Evolutionary conservation across 345 rosid genomes (phyloP).

Genomic region (Acer negundo): DNA sequence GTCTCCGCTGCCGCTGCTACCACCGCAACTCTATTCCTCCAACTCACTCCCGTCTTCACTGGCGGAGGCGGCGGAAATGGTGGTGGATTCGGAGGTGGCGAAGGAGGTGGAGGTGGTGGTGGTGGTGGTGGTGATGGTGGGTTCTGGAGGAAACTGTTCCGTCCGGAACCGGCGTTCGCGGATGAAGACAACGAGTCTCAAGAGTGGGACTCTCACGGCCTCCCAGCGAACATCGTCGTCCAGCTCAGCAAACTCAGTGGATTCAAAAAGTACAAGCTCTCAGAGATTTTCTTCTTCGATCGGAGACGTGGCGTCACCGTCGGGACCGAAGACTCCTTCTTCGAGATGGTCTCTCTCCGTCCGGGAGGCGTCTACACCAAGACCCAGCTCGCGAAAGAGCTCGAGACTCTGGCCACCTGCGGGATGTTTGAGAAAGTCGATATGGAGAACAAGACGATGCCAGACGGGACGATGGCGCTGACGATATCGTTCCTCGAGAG

Average conservation of each 20-base stretch:
- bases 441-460: slow-evolving; percentile 78
- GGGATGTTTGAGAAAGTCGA: slow-evolving; percentile 99
- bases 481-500: slow-evolving; percentile 80
- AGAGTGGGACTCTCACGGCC: slow-evolving; percentile 91
- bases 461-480: slow-evolving; percentile 72
- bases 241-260: slow-evolving; percentile 87
- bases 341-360: slow-evolving; percentile 91
- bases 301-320: slow-evolving; percentile 56
- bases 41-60: slow-evolving; percentile 36
- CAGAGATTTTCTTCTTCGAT: slow-evolving; percentile 84
- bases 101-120: slow-evolving; percentile 42
- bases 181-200: slow-evolving; percentile 59
- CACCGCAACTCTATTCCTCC: slow-evolving; percentile 44
- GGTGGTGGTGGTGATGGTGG: slow-evolving; percentile 41
- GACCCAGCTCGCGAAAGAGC: slow-evolving; percentile 81
- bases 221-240: slow-evolving; percentile 82
- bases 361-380: slow-evolving; percentile 88
- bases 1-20: slow-evolving; percentile 37
- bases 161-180: slow-evolving; percentile 63
- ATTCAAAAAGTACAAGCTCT: slow-evolving; percentile 77
- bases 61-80: slow-evolving; percentile 29
- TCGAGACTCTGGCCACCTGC: slow-evolving; percentile 82
- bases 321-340: slow-evolving; percentile 88
- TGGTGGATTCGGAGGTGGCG: slow-evolving; percentile 39
- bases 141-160: slow-evolving; percentile 59